phyloP scores from a whole-genome alignment of 768 basidiomycete genomes.

The Cyathus striatus region DNA sequence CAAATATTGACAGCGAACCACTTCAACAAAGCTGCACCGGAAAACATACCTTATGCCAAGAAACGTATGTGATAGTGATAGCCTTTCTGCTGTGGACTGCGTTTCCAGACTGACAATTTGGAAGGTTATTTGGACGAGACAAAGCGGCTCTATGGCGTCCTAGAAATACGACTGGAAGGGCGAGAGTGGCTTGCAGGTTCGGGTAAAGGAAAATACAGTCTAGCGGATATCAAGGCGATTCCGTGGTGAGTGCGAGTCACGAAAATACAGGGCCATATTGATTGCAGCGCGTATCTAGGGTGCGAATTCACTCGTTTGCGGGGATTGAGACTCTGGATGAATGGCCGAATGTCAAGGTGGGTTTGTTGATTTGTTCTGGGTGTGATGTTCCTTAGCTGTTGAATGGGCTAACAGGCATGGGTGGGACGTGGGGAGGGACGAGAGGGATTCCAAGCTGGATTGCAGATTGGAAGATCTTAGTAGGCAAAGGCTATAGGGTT shows the following conservation, averaged over 20 bases:
- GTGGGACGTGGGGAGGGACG: conserved; percentile 9
- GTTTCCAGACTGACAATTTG: no score
- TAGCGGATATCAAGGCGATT: conserved; percentile 69
- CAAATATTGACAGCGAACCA: conserved; percentile 46
- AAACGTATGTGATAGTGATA: conserved; percentile 36
- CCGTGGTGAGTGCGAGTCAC: conserved; percentile 42
- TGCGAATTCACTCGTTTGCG: conserved; percentile 38
- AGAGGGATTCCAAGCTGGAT: background rate
- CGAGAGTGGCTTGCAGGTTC: conserved; percentile 81
- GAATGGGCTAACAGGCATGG: conserved; percentile 13
- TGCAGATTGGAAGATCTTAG: background rate
- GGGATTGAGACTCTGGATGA: conserved; percentile 55
- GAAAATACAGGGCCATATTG: background rate
- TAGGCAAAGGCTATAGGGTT: no score
- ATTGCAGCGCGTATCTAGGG: conserved; percentile 38
- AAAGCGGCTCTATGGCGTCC: conserved; percentile 75
- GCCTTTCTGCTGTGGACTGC: no score
- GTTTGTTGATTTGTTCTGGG: background rate
- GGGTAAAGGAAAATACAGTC: conserved; percentile 56
- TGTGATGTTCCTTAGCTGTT: background rate
- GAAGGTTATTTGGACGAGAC: conserved; percentile 78
- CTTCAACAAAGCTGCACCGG: conserved; percentile 61
- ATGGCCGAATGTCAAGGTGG: conserved; percentile 59
- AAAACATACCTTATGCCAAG: conserved; percentile 65
- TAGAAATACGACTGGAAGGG: conserved; percentile 68